Evolutionary conservation across 2,329 filamentous ascomycete genomes (phyloP), one percentile per base, ranked within the genome.

Genomic region (Podosphaera xanthii): DNA sequence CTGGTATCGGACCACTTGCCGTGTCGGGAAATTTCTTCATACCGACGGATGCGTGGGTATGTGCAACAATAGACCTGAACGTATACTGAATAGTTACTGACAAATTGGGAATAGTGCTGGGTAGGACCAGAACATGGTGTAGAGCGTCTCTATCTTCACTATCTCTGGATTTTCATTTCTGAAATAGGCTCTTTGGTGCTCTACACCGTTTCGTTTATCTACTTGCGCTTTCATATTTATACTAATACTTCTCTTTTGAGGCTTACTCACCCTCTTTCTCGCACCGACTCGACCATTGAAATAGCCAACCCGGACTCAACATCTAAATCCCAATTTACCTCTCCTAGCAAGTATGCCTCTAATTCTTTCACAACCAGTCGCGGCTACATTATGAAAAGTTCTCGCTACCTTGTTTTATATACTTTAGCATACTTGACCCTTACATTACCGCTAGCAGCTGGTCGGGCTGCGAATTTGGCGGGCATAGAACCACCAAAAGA

Each of bases 131-230:
- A 74, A 4, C 71, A 75, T 59, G 70, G 73, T 58, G 66, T 65
- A 22, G 69, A 78, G 2, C 74, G 76, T 14, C 69, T 80, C 3
- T 73, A 71, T 61, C 71, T 76, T 1, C 77, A 79, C 61, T 79
- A 79, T 63, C 64, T 78, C 54, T 79, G 76, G 75, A 76, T 79
- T 59, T 78, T 79, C 64, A 67, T 76, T 33, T 72, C 74, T 59
- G 72, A 79, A 63, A 76, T 78, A 63, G 73, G 74, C 12, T 77
- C 74, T 31, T 69, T 79, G 4, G 57, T 76, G 46, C 71, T 77
- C 60, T 80, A 80, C 67, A 67, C 71, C 14, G 59, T 70, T 42
- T 64, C 69, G 3, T 70, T 69, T 60, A 67, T 66, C 60, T 69
- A 65, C 42, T 34, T 71, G 6, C 67, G 64, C 9, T 58, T 58